Conservation (phyloP, 805 yeast species). For the Saccharomycopsis sp. region DNA sequence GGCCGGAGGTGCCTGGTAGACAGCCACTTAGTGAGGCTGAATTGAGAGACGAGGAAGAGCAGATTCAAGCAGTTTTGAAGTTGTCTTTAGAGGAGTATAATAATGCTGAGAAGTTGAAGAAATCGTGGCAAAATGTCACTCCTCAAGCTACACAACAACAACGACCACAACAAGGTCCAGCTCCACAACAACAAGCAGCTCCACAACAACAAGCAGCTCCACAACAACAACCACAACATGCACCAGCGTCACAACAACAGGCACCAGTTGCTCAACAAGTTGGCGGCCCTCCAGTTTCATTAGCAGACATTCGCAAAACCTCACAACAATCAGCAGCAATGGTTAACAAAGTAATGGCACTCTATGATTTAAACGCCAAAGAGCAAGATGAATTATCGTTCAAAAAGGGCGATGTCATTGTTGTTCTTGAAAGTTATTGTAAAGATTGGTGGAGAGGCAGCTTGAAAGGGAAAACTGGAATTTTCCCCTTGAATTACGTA, state of each 20-base stretch:
- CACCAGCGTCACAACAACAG: not conserved
- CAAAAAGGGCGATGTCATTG: slow-evolving; percentile 78
- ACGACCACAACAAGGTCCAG: slow-evolving; percentile 22
- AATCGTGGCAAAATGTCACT: slow-evolving; percentile 16
- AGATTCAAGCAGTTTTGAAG: slow-evolving; percentile 67
- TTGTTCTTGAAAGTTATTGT: slow-evolving; percentile 80
- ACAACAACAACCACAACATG: not conserved
- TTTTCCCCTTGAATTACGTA: slow-evolving; percentile 90
- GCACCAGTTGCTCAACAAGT: not conserved
- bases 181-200: not conserved
- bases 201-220: not conserved
- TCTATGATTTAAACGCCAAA: slow-evolving; percentile 69
- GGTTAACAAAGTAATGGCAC: slow-evolving; percentile 68
- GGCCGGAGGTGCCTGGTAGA: slow-evolving; percentile 57
- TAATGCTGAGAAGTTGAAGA: slow-evolving; percentile 24
- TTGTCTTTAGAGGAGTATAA: slow-evolving; percentile 62
- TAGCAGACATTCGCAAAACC: slow-evolving; percentile 23
- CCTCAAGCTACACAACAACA: slow-evolving; percentile 18
- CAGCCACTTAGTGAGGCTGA: slow-evolving; percentile 40
- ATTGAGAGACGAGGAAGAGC: slow-evolving; percentile 63
- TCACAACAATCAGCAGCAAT: slow-evolving; percentile 27
- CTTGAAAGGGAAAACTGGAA: slow-evolving; percentile 71
- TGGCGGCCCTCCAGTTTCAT: slow-evolving; percentile 10
- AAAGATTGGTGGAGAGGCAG: slow-evolving; percentile 96
- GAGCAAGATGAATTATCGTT: slow-evolving; percentile 88